Conservation (phyloP, 129 eudicot species). For the Mikania micrantha region DNA sequence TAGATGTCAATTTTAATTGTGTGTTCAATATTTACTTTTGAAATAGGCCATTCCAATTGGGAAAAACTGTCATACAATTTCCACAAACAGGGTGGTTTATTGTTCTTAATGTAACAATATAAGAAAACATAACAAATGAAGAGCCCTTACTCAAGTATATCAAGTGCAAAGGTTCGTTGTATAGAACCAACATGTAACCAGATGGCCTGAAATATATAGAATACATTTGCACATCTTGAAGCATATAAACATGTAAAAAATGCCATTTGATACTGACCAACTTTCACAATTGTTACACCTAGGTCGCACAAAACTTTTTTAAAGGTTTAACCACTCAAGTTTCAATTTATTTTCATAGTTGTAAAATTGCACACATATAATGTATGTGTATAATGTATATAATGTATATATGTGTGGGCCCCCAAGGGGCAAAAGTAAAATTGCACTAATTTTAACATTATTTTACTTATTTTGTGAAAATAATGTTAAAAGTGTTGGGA, state of each 20-base stretch:
- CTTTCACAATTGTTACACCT: background rate
- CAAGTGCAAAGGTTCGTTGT: constrained; percentile 97
- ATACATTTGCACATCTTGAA: constrained; percentile 4
- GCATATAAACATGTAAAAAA: background rate
- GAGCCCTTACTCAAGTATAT: constrained; percentile 82
- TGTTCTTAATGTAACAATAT: background rate
- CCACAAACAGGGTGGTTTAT: background rate
- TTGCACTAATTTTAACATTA: no score
- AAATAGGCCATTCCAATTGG: background rate
- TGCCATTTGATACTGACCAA: background rate
- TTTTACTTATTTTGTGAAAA: no score
- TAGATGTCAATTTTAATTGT: background rate
- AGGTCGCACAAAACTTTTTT: background rate
- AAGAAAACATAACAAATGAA: constrained; percentile 3
- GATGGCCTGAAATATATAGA: constrained; percentile 49
- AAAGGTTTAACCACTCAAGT: background rate
- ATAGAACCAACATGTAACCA: constrained; percentile 75
- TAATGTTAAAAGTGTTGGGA: no score
- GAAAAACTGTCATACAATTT: constrained; percentile 3
- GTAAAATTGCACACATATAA: no score
- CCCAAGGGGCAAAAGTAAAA: no score
- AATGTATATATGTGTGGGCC: no score
- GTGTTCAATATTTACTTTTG: background rate
- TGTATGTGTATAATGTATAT: no score
- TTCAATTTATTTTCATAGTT: background rate